Evolutionary conservation across 129 eudicot species (phyloP).

Genomic region (Mikania micrantha): DNA sequence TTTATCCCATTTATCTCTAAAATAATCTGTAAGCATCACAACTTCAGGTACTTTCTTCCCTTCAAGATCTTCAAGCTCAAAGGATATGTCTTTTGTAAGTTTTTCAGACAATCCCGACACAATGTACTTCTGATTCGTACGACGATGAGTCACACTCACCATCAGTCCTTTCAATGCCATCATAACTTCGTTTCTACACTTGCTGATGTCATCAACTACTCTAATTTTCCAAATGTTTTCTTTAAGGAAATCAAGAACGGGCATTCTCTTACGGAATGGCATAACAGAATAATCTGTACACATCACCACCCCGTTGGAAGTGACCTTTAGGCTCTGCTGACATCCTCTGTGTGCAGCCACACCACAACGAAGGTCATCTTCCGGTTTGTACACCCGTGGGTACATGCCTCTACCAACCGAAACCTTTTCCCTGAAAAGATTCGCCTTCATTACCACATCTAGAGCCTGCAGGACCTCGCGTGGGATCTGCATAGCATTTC

Average conservation of each 20-base stretch:
- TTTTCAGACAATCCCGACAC: conserved; percentile 38
- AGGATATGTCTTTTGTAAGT: conserved; percentile 28
- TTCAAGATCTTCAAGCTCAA: conserved; percentile 41
- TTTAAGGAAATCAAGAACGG: conserved; percentile 58
- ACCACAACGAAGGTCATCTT: conserved; percentile 48
- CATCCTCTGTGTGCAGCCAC: conserved; percentile 61
- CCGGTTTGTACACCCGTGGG: conserved; percentile 19
- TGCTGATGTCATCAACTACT: conserved; percentile 18
- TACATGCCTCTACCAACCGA: conserved; percentile 44
- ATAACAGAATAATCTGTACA: conserved; percentile 53
- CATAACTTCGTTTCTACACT: conserved; percentile 16
- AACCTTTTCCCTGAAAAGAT: conserved; percentile 38
- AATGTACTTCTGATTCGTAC: conserved; percentile 50
- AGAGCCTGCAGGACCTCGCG: conserved; percentile 63
- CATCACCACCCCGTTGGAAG: conserved; percentile 50
- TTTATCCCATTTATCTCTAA: conserved; percentile 37
- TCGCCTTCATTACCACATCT: conserved; percentile 62
- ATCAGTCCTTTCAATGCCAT: conserved; percentile 43
- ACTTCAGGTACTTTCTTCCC: conserved; percentile 23
- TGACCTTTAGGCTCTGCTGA: conserved; percentile 56
- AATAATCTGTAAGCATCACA: conserved; percentile 41
- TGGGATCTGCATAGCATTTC: conserved; percentile 33
- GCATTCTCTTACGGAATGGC: conserved; percentile 53
- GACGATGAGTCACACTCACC: conserved; percentile 67
- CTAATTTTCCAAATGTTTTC: conserved; percentile 37